Evolutionary conservation across 2,329 filamentous ascomycete genomes (phyloP), one percentile per base, ranked within the genome.

Genomic region (Ceratocystis destructans): DNA sequence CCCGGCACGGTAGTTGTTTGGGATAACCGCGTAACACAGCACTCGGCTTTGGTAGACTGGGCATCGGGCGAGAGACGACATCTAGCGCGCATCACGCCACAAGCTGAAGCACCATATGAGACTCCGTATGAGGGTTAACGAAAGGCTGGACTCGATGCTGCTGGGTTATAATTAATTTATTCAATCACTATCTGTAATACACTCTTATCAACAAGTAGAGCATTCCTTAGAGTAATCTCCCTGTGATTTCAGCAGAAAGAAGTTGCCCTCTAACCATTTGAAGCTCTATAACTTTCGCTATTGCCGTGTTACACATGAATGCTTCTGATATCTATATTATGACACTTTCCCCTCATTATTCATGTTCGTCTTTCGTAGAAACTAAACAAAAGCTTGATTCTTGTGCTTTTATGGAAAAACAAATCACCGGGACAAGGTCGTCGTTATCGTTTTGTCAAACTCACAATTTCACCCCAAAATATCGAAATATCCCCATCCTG

Each of bases 31-130:
- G 83, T 92, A 0, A 91, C 88, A 8, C 82, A 85, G 70, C 90
- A 96, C 74, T 87, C 87, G 5, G 90, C 90, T 1, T 77, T 93
- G 48, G 78, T 93, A 2, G 90, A 95, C 74, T 96, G 90, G 90
- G 83, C 87, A 70, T 84, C 84, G 73, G 89, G 89, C 2, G 84
- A 89, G 74, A 79, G 90, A 67, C 81, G 90, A 63, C 90, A 95
- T 76, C 76, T 95, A 69, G 90, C 89, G 4, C 82, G 90, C 55
- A 87, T 95, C 72, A 93, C 89, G 3, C 89, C 90, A 0, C 88
- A 93, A 76, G 90, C 89, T 0, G 90, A 95, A 78, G 75, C 78
- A 68, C 89, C 89, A 0, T 68, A 61, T 22, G 59, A 68, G 67
- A 68, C 67, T 28, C 64, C 64, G 37, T 68, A 72, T 53, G 67